Base-by-base conservation (phyloP, 768 basidiomycete genomes). In the Cystobasidium tubakii region DNA sequence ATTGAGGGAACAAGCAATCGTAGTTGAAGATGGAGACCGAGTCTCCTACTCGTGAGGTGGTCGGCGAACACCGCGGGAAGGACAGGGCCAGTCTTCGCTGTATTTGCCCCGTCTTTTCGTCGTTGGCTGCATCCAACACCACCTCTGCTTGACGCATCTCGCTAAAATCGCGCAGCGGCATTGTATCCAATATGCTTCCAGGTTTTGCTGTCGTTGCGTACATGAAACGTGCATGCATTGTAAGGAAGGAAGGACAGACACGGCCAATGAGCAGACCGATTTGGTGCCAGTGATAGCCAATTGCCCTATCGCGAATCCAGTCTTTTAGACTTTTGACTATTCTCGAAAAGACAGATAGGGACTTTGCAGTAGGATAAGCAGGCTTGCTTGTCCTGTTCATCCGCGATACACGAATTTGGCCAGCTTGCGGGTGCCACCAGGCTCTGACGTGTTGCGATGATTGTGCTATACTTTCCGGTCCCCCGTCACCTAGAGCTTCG, bases 381-480 rank as follows among this genome's bases (percentile, higher is more conserved):
- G 44, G 29, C n/a, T 1, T 29, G 27, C 21, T 15, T 4, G 91
- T 91, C 74, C 93, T 86, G 82, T 91, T 85, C 36, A 88, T 85
- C 75, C 87, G 83, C 78, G 88, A 89, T 64, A 90, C 85, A 43
- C 90, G 86, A 62, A 95, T 84, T 39, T 82, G 82, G 73, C 88
- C 88, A 17, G 87, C 85, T 62, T 89, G 87, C 1, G 94, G 92
- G 82, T 88, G 95, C 94, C 94, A 99, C 91, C 91, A 96, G 21
- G 92, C 84, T 21, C 92, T 85, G n/a, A 91, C 90, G 80, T 96
- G 92, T 81, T 99, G 87, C 1, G 90, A 88, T n/a, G 87, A 82
- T 53, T 76, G 74, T 27, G 81, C 82, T 75, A 83, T 81, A 62
- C 77, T 74, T 73, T 81, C 80, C 25, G 64, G 33, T 13, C 21